A percentile compares a stretch with the other conserved stretches of the same genome.
These are phyloP conservation scores for Floccularia luteovirens DNA, from an alignment of 768 basidiomycete genomes.

Conservation along the genomic window DNA sequence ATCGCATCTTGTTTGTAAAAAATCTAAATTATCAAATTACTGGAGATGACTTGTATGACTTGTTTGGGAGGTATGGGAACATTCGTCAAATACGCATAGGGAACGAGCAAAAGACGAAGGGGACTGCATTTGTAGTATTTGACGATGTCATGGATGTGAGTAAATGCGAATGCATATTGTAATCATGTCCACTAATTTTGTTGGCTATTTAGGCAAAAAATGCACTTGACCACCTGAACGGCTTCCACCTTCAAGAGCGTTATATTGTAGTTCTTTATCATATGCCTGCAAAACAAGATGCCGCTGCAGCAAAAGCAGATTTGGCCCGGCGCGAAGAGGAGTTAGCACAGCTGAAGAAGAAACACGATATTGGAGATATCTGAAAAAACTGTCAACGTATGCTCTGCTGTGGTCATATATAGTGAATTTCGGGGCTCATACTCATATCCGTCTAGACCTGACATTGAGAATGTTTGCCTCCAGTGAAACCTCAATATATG, in stretches of 20 bases:
- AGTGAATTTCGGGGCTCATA: conserved; percentile 1
- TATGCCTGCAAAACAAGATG: conserved; percentile 96
- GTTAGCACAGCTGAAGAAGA: conserved; percentile 76
- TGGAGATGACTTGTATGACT: conserved; percentile 91
- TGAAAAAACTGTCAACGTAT: conserved; percentile 19
- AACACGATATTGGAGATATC: conserved; percentile 77
- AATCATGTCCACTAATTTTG: conserved; percentile 8
- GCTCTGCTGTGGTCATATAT: conserved; percentile 3
- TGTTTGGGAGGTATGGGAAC: conserved; percentile 96
- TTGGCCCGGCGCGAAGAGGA: conserved; percentile 89
- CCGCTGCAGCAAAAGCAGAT: conserved; percentile 89
- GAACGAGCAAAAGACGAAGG: conserved; percentile 85
- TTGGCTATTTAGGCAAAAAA: conserved; percentile 86
- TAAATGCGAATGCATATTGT: conserved; percentile 9
- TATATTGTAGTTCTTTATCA: conserved; percentile 98
- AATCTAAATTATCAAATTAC: conserved; percentile 90
- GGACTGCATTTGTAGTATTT: conserved; percentile 95
- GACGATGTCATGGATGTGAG: conserved; percentile 94
- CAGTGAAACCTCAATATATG: too few species aligned
- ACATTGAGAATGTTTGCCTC: too few species aligned
- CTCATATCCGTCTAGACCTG: too few species aligned
- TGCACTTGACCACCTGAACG: conserved; percentile 93
- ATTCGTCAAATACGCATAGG: conserved; percentile 95
- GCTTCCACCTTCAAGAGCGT: conserved; percentile 96
- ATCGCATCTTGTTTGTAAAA: conserved; percentile 89